phyloP scores from a whole-genome alignment of 2,329 filamentous ascomycete species.

The Tolypocladium amazonense region DNA sequence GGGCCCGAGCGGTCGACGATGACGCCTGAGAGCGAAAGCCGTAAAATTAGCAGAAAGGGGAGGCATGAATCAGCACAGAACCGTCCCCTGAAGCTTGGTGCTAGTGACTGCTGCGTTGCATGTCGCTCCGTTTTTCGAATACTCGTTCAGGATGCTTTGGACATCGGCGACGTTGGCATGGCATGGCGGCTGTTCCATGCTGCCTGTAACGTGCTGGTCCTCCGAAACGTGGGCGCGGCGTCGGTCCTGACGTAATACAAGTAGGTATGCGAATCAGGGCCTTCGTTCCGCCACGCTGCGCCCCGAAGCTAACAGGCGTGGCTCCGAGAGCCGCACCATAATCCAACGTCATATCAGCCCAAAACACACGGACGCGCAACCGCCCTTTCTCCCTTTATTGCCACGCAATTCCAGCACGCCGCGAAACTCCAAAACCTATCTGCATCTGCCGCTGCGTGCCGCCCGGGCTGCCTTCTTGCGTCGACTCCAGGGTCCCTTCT shows the following conservation, averaged over 20 bases:
- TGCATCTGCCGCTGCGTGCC: neutral
- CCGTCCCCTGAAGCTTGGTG: neutral
- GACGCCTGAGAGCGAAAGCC: slow-evolving; percentile 18
- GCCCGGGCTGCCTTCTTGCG: neutral
- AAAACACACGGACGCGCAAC: neutral
- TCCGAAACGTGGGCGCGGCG: too few species aligned
- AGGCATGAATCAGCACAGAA: neutral
- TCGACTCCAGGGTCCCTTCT: neutral
- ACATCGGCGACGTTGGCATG: too few species aligned
- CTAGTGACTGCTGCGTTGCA: neutral
- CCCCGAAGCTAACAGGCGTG: too few species aligned
- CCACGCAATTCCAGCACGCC: neutral
- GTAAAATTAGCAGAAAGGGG: slow-evolving; percentile 14
- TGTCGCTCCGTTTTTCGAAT: too few species aligned
- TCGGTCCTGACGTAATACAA: neutral
- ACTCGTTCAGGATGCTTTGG: too few species aligned
- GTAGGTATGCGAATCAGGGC: too few species aligned
- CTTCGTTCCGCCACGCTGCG: too few species aligned
- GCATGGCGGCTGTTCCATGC: too few species aligned
- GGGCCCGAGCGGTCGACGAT: slow-evolving; percentile 39
- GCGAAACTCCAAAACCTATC: neutral
- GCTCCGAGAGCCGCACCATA: neutral
- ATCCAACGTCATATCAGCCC: neutral
- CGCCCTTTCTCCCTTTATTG: neutral
- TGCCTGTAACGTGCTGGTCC: too few species aligned